These are phyloP conservation scores for Dactylellina drechsleri DNA, from an alignment of 2,329 filamentous ascomycete genomes.

Conservation along the genomic window DNA sequence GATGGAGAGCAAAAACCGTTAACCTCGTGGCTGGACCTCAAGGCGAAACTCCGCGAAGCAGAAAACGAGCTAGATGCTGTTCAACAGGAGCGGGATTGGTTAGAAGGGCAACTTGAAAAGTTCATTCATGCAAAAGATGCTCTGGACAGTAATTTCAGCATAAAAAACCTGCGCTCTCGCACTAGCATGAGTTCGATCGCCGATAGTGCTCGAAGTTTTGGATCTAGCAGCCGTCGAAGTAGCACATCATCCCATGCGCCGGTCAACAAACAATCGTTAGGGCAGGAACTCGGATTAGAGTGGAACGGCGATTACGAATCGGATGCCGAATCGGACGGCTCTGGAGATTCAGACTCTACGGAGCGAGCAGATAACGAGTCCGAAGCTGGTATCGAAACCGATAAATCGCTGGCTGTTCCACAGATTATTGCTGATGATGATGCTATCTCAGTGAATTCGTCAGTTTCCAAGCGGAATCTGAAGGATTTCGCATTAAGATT, in stretches of 20 bases:
- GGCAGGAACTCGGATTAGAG: slow-evolving; percentile 45
- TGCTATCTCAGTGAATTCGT: slow-evolving; percentile 23
- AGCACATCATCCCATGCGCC: slow-evolving; percentile 46
- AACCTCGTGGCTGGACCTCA: slow-evolving; percentile 52
- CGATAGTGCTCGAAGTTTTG: slow-evolving; percentile 40
- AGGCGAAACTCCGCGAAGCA: slow-evolving; percentile 49
- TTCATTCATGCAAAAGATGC: slow-evolving; percentile 52
- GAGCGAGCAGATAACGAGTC: slow-evolving; percentile 52
- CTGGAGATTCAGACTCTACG: slow-evolving; percentile 45
- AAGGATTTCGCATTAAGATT: slow-evolving; percentile 49
- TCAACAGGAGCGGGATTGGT: slow-evolving; percentile 50
- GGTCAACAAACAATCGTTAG: slow-evolving; percentile 42
- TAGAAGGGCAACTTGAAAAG: slow-evolving; percentile 50
- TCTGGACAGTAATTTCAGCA: slow-evolving; percentile 53
- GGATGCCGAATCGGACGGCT: slow-evolving; percentile 43
- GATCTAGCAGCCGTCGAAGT: slow-evolving; percentile 45
- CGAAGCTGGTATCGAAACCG: slow-evolving; percentile 29
- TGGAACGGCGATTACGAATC: slow-evolving; percentile 52
- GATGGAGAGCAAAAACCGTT: slow-evolving; percentile 34
- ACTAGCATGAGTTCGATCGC: slow-evolving; percentile 50
- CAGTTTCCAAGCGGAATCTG: slow-evolving; percentile 28
- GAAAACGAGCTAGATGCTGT: slow-evolving; percentile 52
- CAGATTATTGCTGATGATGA: slow-evolving; percentile 40
- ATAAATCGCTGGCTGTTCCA: slow-evolving; percentile 13
- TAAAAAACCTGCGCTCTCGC: slow-evolving; percentile 47